Evolutionary conservation across 495 filamentous ascomycete species (phyloP).

Genomic region (Aspergillus egyptiacus): DNA sequence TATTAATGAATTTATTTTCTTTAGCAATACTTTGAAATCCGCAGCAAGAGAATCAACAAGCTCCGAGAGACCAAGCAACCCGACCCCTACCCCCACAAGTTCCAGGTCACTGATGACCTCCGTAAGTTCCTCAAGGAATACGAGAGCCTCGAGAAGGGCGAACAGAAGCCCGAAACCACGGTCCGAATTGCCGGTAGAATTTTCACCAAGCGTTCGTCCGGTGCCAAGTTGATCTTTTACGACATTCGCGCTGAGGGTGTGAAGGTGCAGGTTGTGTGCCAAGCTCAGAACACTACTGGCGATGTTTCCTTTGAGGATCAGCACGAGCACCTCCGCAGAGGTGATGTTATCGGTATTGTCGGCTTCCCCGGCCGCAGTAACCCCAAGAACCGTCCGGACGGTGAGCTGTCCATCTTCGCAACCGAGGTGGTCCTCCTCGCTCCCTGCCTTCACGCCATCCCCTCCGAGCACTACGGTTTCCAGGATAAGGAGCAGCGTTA

Average conservation of each 20-base stretch:
- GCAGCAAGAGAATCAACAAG: conserved; percentile 77
- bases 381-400: conserved; percentile 79
- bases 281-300: conserved; percentile 63
- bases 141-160: conserved; percentile 74
- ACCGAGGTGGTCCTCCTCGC: conserved; percentile 76
- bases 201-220: conserved; percentile 78
- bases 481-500: conserved; percentile 90
- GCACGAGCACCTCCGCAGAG: conserved; percentile 83
- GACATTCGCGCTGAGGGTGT: conserved; percentile 79
- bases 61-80: conserved; percentile 72
- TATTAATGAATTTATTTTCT: conserved; percentile 15
- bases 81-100: conserved; percentile 97
- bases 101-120: conserved; percentile 75
- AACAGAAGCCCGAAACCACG: conserved; percentile 63
- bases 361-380: conserved; percentile 85
- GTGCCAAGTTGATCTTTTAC: conserved; percentile 88
- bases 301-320: conserved; percentile 70
- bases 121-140: conserved; percentile 70
- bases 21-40: conserved; percentile 97
- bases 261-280: conserved; percentile 87
- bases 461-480: conserved; percentile 86
- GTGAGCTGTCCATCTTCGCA: conserved; percentile 92
- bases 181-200: conserved; percentile 78
- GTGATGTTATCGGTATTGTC: conserved; percentile 84
- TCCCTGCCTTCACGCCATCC: conserved; percentile 90